Evolutionary conservation across 1,284 basidiomycete genomes (phyloP), one percentile per base, ranked within the genome.

Genomic region (Paramarasmius palmivorus): DNA sequence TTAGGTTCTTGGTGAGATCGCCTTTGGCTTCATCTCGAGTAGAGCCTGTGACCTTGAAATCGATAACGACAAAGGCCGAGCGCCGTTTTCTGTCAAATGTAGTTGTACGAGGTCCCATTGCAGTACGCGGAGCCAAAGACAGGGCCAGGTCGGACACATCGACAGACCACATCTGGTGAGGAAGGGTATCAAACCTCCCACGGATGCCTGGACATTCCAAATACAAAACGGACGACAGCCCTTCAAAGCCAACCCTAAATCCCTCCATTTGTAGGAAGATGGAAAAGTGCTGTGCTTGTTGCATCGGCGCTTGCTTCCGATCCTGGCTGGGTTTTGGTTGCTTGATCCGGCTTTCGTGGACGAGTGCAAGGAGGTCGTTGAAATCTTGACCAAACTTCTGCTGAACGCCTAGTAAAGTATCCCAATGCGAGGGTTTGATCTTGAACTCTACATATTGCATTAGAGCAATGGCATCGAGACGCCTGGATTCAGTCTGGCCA

Each of bases 381-480:
- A 93, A 90, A 67, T 93, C 92, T 62, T 88, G 85, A 6, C 88
- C 91, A 57, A 92, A 93, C 62, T 92, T 92, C 60, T 90, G 87
- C 62, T 92, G 90, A 10, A 93, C 86, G 2, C 81, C 82, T 1
- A 93, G 75, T 3, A 93, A 68, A 6, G 87, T 88, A 62, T 94
- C 92, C 82, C 90, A 86, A 60, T 92, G 84, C 1, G 83, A 83
- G 4, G 89, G 88, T 61, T 90, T 92, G 57, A 93, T 77, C 60
- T 81, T 87, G 50, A 90, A 70, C 25, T 85, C 77, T 59, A 92
- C 77, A 49, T 82, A 79, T 15, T 90, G 88, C 38, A 93, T 69
- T 26, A 85, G 70, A 4, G 80, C 76, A 23, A 87, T 68, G 3
- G 82, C 71, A 45, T 84, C 74, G n/a, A 90, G 65, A 5, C 68